A percentile compares a stretch with the other conserved stretches of the same genome.
Conservation (phyloP, 768 basidiomycete species). For the Russula ochroleuca region DNA sequence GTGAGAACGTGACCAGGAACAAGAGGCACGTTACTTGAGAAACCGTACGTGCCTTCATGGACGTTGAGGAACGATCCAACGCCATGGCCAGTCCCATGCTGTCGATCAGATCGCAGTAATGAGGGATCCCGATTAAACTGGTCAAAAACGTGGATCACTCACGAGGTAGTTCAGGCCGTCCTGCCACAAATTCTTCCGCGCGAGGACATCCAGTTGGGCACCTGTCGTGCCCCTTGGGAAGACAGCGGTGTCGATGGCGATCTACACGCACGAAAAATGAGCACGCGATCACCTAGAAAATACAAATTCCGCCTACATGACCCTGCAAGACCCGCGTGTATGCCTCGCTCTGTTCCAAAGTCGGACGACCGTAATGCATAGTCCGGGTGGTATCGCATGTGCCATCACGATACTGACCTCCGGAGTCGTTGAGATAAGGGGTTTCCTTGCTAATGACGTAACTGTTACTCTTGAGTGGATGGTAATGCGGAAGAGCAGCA, state of each 20-base stretch:
- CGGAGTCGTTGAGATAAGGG: conserved; percentile 93
- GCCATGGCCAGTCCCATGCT: conserved; percentile 93
- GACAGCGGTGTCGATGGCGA: conserved; percentile 83
- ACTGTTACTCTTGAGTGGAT: conserved; percentile 63
- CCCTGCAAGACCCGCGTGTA: conserved; percentile 95
- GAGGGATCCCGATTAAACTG: not conserved
- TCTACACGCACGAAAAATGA: conserved; percentile 43
- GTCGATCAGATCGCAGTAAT: conserved; percentile 12
- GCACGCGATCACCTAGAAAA: conserved; percentile 24
- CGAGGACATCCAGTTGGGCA: conserved; percentile 77
- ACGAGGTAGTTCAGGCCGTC: conserved; percentile 80
- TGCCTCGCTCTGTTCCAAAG: conserved; percentile 81
- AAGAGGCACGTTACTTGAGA: conserved; percentile 64
- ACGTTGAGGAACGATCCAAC: conserved; percentile 84
- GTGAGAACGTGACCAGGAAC: conserved; percentile 87
- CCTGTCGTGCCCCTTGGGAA: conserved; percentile 92
- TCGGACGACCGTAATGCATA: conserved; percentile 82
- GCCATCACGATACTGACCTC: conserved; percentile 85
- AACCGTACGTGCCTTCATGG: conserved; percentile 80
- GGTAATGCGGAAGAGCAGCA: conserved; percentile 92
- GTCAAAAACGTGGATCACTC: conserved; percentile 30
- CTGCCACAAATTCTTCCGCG: conserved; percentile 83
- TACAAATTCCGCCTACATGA: conserved; percentile 58
- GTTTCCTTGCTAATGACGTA: conserved; percentile 69
- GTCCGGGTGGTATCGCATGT: conserved; percentile 85